Base-by-base conservation (phyloP, 208 protist species). In the Trypanosoma theileri region DNA sequence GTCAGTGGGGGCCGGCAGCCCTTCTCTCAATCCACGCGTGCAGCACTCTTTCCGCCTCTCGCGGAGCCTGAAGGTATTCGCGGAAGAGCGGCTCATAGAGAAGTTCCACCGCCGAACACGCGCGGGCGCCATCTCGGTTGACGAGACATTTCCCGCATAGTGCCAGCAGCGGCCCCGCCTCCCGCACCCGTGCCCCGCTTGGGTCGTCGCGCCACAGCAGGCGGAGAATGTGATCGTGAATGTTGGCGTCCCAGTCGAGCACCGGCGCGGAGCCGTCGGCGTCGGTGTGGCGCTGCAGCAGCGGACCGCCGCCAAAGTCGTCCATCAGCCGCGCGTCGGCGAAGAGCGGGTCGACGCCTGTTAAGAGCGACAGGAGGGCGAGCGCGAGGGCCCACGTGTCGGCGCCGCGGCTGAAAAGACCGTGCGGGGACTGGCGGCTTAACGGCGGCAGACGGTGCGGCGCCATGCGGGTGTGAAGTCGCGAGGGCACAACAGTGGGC, bases 301-400 rank as follows among this genome's bases (percentile, higher is more conserved):
- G 69, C 21, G 89, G 89, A 0, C 85, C 89, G 31, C 71, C 64
- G 12, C 89, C 85, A 71, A 95, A 95, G 64, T 95, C 89, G 57
- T 95, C 77, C 19, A 84, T 73, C 6, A 93, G 64, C 14, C 35
- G 60, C n/a, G 69, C 72, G 26, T 69, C 79, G 19, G 72, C 72
- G 65, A 95, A 87, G 19, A 95, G 66, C 19, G 89, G 89, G 53
- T 92, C 85, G 7, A 95, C 86, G 26, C 89, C 89, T 1, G 89
- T 95, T 3, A 93, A 73, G 11, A 95, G 59, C 12, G 73, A 77
- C 11, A 92, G n/a, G 22, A 88, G 19, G 14, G 93, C 53, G 11
- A 95, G 77, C 0, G 70, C 90, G 54, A 92, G 66, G 8, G 79
- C 81, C 88, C 90, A 95, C 12, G 72, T 80, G 59, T 95, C 90